Evolutionary conservation across 805 yeast species (phyloP), one percentile per base, ranked within the genome.

Genomic region (Teunomyces cretensis): DNA sequence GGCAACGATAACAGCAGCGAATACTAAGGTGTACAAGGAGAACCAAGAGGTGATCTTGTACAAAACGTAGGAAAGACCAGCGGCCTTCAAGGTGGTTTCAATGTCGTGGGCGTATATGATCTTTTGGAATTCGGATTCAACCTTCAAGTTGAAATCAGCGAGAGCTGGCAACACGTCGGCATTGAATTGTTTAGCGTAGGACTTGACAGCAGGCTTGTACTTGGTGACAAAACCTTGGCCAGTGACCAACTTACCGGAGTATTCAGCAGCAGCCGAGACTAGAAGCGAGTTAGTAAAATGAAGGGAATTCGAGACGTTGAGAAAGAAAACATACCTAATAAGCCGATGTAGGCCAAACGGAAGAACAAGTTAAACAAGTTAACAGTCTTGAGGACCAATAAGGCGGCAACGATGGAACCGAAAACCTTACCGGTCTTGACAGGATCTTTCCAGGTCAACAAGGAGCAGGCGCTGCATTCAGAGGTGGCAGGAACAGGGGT

Each of bases 151-250:
- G 46, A 72, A 65, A 47, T 68, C 63, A 45, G 76, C 72, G 43
- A 78, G 51, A 42, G 60, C 61, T 45, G 76, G 81, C 58, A 72
- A 69, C 43, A 61, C 56, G 42, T 65, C 49, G 16, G 70, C 60
- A 51, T 71, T 65, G 58, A 72, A 48, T 38, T 55, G 50, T 55
- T 61, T 55, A 58, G 76, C 68, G 46, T 55, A 59, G 5, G 73
- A 55, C 46, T 60, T 57, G 39, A 67, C 60, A n/a, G 79, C 70
- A 44, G 94, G 88, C 64, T 78, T 83, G 75, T 86, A 82, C 57
- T 83, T 80, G 49, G 90, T 78, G 49, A 92, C 84, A 51, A 91
- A 75, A 14, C 97, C 97, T 60, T 76, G 73, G 53, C 96, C 96
- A 41, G 87, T 76, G 53, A 85, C 67, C 35, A 81, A 56, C 61